Evolutionary conservation across 2,329 filamentous ascomycete genomes (phyloP), one percentile per base, ranked within the genome.

Genomic region (Fusarium heterosporum): DNA sequence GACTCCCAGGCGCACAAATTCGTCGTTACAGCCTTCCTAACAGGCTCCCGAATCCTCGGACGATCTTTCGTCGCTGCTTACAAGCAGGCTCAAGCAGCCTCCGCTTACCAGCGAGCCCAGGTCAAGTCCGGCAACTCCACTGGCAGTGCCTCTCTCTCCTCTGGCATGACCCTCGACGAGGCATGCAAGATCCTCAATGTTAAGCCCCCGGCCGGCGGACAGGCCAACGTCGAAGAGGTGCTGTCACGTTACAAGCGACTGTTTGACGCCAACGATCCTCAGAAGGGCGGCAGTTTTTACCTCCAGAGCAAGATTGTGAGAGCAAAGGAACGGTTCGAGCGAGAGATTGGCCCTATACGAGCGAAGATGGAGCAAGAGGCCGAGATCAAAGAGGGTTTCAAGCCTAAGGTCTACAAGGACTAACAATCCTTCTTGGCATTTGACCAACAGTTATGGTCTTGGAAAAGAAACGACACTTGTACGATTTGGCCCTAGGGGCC

Each of bases 161-260:
- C 88, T 7, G 92, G 93, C 76, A 90, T 98, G 80, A 96, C 93
- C 10, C 89, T 99, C 74, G 93, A 97, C 72, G 96, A 99, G 84
- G 96, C 96, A 53, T 98, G 93, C 87, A 93, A 93, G 81, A 97
- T 99, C 76, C 87, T 99, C 66, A 97, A 99, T 78, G 93, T 99
- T 72, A 93, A 95, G 78, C 93, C 94, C 36, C 94, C 95, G 2
- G 70, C 76, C 19, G 87, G 85, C 63, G 93, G 92, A 43, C 85
- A 93, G 76, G 85, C 90, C 61, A 91, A 94, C 76, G 83, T 94
- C 77, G 92, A 94, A 73, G 85, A 90, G 69, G 89, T 97, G 55
- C 90, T 91, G 80, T 89, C 91, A 72, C 87, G 93, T 53, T 99
- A 98, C 85, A 98, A 98, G 87, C 89, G 90, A 68, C 83, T 99